Evolutionary conservation across 2,329 filamentous ascomycete species (phyloP).

Genomic region (Plectosphaerella plurivora): DNA sequence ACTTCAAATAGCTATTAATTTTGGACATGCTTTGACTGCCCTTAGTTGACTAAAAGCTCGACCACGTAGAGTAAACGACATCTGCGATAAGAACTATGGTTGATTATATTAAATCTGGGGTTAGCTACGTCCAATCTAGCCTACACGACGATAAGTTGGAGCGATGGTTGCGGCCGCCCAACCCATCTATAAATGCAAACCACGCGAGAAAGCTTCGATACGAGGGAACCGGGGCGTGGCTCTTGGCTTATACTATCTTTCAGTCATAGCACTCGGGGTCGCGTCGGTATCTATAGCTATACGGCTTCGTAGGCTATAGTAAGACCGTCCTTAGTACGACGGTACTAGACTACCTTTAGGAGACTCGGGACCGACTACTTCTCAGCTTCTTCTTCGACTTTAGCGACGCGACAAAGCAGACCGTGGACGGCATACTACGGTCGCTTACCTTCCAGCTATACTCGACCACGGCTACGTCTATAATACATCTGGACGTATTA

Average conservation of each 20-base stretch:
- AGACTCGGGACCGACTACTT: not conserved
- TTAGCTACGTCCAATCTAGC: too few relatives aligned
- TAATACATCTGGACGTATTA: too few relatives aligned
- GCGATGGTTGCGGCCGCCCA: constrained; percentile 10
- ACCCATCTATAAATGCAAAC: constrained; percentile 7
- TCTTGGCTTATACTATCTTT: constrained; percentile 7
- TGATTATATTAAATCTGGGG: not conserved
- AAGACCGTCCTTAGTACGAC: constrained; percentile 14
- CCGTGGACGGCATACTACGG: constrained; percentile 3
- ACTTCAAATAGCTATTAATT: too few relatives aligned
- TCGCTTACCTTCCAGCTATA: constrained; percentile 8
- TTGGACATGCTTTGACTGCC: not conserved
- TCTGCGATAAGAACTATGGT: not conserved
- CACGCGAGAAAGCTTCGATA: constrained; percentile 8
- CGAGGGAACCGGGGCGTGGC: constrained; percentile 8
- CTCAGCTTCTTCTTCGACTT: constrained; percentile 17
- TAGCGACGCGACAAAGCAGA: constrained; percentile 14
- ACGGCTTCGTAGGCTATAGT: constrained; percentile 12
- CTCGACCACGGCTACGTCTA: too few relatives aligned
- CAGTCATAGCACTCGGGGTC: constrained; percentile 9
- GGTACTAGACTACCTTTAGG: constrained; percentile 1
- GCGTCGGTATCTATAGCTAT: constrained; percentile 14
- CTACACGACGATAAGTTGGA: constrained; percentile 1
- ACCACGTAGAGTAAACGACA: not conserved
- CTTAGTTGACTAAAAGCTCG: not conserved